Evolutionary conservation across 495 filamentous ascomycete species (phyloP).

Genomic region (Tuber microsphaerosporum): DNA sequence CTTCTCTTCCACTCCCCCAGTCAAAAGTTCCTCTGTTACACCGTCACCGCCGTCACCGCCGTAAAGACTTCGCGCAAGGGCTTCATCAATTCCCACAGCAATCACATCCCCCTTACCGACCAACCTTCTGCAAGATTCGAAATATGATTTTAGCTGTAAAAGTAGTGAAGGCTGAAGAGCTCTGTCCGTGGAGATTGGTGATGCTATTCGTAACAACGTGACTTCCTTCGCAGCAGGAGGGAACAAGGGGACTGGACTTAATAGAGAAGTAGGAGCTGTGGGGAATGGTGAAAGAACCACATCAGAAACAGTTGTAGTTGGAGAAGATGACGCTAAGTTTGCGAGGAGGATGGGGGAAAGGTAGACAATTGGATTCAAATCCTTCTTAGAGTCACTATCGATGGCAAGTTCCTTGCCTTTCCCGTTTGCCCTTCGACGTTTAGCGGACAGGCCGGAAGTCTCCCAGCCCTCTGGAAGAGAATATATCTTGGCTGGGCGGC

Average conservation of each 20-base stretch:
- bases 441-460: constrained; percentile 48
- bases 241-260: constrained; percentile 51
- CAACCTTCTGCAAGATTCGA: constrained; percentile 67
- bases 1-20: constrained; percentile 44
- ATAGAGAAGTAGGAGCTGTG: constrained; percentile 43
- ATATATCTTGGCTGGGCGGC: constrained; percentile 79
- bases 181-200: constrained; percentile 76
- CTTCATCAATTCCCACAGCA: constrained; percentile 75
- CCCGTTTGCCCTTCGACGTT: constrained; percentile 42
- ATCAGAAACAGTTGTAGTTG: constrained; percentile 15
- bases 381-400: constrained; percentile 48
- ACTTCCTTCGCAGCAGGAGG: constrained; percentile 87
- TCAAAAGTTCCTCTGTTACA: constrained; percentile 59
- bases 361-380: constrained; percentile 56
- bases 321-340: constrained; percentile 52
- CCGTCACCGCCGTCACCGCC: constrained; percentile 52
- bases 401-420: constrained; percentile 40
- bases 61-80: constrained; percentile 67
- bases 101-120: constrained; percentile 81
- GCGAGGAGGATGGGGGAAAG: constrained; percentile 77
- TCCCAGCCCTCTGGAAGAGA: constrained; percentile 66
- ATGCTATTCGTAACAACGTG: constrained; percentile 80
- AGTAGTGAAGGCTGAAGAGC: constrained; percentile 76
- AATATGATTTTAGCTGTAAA: constrained; percentile 74
- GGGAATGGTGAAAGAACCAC: constrained; percentile 61